These are phyloP conservation scores for Pythium brachiatum DNA, from an alignment of 352 stramenopile species.

Conservation along the genomic window DNA sequence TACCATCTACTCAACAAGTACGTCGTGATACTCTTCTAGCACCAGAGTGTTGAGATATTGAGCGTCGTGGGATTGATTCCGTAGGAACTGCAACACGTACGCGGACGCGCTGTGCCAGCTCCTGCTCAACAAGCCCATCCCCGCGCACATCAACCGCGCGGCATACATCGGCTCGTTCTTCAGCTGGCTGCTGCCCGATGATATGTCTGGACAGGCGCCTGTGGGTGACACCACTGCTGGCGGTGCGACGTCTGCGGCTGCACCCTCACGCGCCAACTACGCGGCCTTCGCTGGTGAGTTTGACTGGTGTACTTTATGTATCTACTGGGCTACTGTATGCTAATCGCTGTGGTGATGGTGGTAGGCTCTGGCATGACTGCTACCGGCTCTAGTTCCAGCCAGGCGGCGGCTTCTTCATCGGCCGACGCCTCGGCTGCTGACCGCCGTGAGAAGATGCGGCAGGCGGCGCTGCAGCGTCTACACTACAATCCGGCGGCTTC, in stretches of 20 bases:
- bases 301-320: background rate
- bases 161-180: slow-evolving; percentile 92
- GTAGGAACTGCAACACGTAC: slow-evolving; percentile 94
- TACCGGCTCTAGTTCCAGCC: slow-evolving; percentile 9
- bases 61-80: background rate
- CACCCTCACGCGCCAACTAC: slow-evolving; percentile 47
- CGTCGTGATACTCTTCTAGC: background rate
- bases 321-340: no score
- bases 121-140: slow-evolving; percentile 81
- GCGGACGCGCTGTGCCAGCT: slow-evolving; percentile 83
- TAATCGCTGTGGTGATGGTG: background rate
- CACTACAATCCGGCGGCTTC: slow-evolving; percentile 24
- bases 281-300: slow-evolving; percentile 57
- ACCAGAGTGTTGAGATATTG: no score
- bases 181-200: slow-evolving; percentile 70
- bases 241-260: slow-evolving; percentile 17
- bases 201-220: slow-evolving; percentile 52
- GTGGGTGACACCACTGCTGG: slow-evolving; percentile 35
- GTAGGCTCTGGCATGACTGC: slow-evolving; percentile 48
- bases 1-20: slow-evolving; percentile 92
- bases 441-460: slow-evolving; percentile 62
- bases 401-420: slow-evolving; percentile 22
- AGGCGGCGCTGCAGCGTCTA: slow-evolving; percentile 57
- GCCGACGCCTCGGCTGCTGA: slow-evolving; percentile 27
- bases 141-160: slow-evolving; percentile 90